These are phyloP conservation scores for Phytopythium oedochilum DNA, from an alignment of 352 stramenopile species.

Conservation along the genomic window DNA sequence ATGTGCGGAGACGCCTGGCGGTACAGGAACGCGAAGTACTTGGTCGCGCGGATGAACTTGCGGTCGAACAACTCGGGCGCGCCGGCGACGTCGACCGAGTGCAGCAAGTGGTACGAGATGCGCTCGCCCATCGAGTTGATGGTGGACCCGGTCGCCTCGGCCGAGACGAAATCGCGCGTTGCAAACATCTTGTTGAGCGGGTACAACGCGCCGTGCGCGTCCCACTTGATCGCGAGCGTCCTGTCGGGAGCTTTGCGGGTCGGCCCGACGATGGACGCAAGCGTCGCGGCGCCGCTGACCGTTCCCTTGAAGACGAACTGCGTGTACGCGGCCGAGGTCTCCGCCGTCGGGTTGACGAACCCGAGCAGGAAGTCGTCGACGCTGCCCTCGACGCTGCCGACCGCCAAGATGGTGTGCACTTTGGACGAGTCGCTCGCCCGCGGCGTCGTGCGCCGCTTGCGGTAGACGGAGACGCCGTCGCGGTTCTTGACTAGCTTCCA, in stretches of 20 bases:
- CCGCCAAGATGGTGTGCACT: slow-evolving; percentile 14
- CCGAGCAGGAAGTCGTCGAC: slow-evolving; percentile 20
- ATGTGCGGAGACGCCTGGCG: slow-evolving; percentile 23
- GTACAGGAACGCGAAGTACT: slow-evolving; percentile 6
- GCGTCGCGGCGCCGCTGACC: slow-evolving; percentile 15
- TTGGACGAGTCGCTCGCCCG: slow-evolving; percentile 9
- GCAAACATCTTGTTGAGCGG: slow-evolving; percentile 11
- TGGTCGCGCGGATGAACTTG: slow-evolving; percentile 8
- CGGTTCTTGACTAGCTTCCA: slow-evolving; percentile 33
- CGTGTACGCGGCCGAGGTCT: slow-evolving; percentile 30
- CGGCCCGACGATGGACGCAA: slow-evolving; percentile 16
- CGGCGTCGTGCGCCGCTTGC: slow-evolving; percentile 12
- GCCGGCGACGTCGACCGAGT: slow-evolving; percentile 10
- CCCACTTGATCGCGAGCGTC: slow-evolving; percentile 28
- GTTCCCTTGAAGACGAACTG: slow-evolving; percentile 21
- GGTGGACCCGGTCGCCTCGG: slow-evolving; percentile 7
- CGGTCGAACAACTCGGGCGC: slow-evolving; percentile 1
- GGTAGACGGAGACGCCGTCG: slow-evolving; percentile 24
- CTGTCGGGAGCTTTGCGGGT: slow-evolving; percentile 18
- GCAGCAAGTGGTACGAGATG: slow-evolving; percentile 21
- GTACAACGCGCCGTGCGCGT: slow-evolving; percentile 14
- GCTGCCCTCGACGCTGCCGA: slow-evolving; percentile 13
- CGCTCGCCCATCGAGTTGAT: slow-evolving; percentile 17
- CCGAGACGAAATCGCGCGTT: slow-evolving; percentile 8
- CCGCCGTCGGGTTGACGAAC: slow-evolving; percentile 18